Evolutionary conservation across 2,329 filamentous ascomycete genomes (phyloP), one percentile per base, ranked within the genome.

Genomic region (Mollisiaceae sp.): DNA sequence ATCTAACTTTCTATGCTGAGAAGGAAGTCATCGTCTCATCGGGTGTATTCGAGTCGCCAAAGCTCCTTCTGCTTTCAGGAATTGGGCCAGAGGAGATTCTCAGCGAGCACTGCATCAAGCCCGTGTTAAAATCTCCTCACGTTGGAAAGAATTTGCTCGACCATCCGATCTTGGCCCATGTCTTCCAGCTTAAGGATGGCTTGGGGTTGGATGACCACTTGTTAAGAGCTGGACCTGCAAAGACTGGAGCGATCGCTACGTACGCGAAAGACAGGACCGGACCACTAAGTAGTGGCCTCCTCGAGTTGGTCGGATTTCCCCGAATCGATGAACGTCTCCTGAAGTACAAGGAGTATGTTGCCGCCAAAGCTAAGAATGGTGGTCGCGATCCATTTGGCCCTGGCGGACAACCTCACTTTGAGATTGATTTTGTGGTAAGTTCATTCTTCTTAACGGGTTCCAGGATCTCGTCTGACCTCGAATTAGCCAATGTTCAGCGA

Each of bases 91-190:
- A 69, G 12, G 72, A 68, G 1, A 76, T 81, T 70, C 76, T 82
- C 6, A 24, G 70, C 27, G 65, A 70, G 38, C 68, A 82, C 70
- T 74, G 77, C 38, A 87, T 89, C 65, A 75, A 78, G 1, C 78
- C 87, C 6, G 70, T 88, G 38, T 75, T 78, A 2, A 80, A 89
- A 70, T 79, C 87, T 1, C 86, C 86, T 0, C 87, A 86, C 60
- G 87, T 91, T 14, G 88, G 88, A 45, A 81, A 79, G 43, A 88
- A 89, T 76, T 77, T 89, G 1, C 80, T 84, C 71, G 85, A 89
- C 39, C 73, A 74, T 36, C 43, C 60, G 4, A 60, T 70, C 60
- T 69, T 81, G 5, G 74, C 80, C 0, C 76, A 78, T 60, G 78
- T 80, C 27, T 75, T 81, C 39, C 73, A 73, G 12, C 70, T 81